Percentiles rank a stretch among this genome's conserved stretches.
These are phyloP conservation scores for Globisporangium irregulare DNA, from an alignment of 352 stramenopile genomes.

Conservation along the genomic window DNA sequence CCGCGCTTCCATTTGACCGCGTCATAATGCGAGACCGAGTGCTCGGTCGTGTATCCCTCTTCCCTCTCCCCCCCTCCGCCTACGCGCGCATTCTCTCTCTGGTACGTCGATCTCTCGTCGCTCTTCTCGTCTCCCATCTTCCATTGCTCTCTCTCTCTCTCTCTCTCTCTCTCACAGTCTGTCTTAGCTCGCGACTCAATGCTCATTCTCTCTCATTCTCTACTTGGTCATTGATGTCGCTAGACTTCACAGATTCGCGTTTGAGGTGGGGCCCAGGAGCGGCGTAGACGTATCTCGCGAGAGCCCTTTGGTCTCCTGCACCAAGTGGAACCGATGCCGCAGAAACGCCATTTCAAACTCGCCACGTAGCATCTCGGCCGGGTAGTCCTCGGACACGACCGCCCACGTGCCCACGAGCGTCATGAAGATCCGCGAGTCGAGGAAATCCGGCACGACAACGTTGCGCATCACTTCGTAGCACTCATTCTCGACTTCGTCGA, in stretches of 20 bases:
- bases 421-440: constrained; percentile 86
- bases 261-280: constrained; percentile 5
- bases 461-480: constrained; percentile 77
- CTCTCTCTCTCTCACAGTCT: neutral
- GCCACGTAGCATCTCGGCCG: constrained; percentile 67
- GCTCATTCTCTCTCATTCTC: neutral
- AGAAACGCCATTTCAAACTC: constrained; percentile 85
- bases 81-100: neutral
- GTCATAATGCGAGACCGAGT: constrained; percentile 4
- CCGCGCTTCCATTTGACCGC: constrained; percentile 20
- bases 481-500: constrained; percentile 74
- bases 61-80: neutral
- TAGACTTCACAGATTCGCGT: constrained; percentile 2
- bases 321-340: constrained; percentile 73
- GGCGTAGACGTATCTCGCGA: constrained; percentile 56
- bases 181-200: neutral
- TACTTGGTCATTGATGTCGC: constrained; percentile 3
- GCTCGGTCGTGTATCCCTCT: neutral
- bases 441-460: constrained; percentile 71
- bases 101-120: neutral
- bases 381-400: constrained; percentile 70
- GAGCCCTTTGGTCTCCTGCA: constrained; percentile 64
- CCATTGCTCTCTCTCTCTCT: neutral
- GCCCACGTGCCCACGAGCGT: constrained; percentile 76
- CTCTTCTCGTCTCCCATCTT: neutral